Percentiles rank a stretch among this genome's conserved stretches.
Evolutionary conservation across 1,284 basidiomycete species (phyloP).

Genomic region (Leucoagaricus sp.): DNA sequence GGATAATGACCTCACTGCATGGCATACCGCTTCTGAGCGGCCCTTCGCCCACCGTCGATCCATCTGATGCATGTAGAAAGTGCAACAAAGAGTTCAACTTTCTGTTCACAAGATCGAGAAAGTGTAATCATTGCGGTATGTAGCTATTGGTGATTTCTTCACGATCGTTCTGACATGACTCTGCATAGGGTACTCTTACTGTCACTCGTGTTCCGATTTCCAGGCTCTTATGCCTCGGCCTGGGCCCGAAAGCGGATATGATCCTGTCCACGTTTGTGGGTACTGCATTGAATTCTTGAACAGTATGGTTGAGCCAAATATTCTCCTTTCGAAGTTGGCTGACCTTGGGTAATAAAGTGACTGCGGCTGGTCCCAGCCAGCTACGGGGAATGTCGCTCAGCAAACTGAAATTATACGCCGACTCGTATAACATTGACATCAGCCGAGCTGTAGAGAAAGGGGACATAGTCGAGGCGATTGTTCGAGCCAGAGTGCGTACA

Average conservation of each 20-base stretch:
- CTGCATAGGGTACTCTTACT: slow-evolving; percentile 64
- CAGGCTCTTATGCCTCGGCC: slow-evolving; percentile 71
- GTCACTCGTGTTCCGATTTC: slow-evolving; percentile 70
- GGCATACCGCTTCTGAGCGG: slow-evolving; percentile 76
- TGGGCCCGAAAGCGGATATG: slow-evolving; percentile 54
- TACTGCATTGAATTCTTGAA: slow-evolving; percentile 71
- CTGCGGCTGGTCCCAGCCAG: slow-evolving; percentile 58
- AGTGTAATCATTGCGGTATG: slow-evolving; percentile 77
- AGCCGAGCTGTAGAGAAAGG: slow-evolving; percentile 71
- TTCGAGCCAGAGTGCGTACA: slow-evolving; percentile 54
- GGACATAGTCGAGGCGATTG: slow-evolving; percentile 66
- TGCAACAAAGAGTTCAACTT: slow-evolving; percentile 76
- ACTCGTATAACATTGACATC: slow-evolving; percentile 67
- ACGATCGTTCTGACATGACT: not conserved
- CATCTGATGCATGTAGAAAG: slow-evolving; percentile 56
- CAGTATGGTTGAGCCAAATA: slow-evolving; percentile 49
- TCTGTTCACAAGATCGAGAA: slow-evolving; percentile 61
- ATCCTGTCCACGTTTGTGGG: slow-evolving; percentile 62
- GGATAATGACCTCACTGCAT: slow-evolving; percentile 1
- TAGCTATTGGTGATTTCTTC: slow-evolving; percentile 10
- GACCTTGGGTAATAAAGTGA: slow-evolving; percentile 46
- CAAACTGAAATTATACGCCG: slow-evolving; percentile 67
- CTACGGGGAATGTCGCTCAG: slow-evolving; percentile 56
- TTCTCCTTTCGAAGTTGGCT: slow-evolving; percentile 10
- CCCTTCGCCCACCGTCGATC: slow-evolving; percentile 46